Percentiles rank a stretch among this genome's conserved stretches.
Conservation (phyloP, 1,139 yeast genomes). For the Petasospora rhodanensis region DNA sequence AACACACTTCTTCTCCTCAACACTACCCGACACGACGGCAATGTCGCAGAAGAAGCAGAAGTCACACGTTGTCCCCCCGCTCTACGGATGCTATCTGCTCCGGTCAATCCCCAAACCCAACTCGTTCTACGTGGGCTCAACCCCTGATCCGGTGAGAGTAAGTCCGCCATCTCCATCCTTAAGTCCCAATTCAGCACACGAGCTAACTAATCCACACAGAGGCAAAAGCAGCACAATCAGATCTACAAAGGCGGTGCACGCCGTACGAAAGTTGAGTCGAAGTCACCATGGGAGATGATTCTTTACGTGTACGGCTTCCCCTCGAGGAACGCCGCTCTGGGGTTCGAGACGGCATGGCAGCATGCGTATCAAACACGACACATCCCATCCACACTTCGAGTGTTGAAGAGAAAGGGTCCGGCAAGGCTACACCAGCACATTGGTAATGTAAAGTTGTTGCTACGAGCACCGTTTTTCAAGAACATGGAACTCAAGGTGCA, state of each 20-base stretch:
- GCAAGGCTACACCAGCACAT: conserved; percentile 41
- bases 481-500: conserved; percentile 38
- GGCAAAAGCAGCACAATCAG: conserved; percentile 79
- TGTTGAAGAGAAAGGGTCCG: conserved; percentile 29
- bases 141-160: conserved; percentile 17
- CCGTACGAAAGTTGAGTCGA: conserved; percentile 49
- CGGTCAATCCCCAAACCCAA: conserved; percentile 15
- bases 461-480: conserved; percentile 38
- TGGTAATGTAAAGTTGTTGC: conserved; percentile 46
- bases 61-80: conserved; percentile 10
- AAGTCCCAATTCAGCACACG: background rate
- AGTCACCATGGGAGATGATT: conserved; percentile 72
- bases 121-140: conserved; percentile 18
- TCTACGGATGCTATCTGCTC: conserved; percentile 15
- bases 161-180: too few species aligned
- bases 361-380: conserved; percentile 65
- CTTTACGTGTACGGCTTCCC: conserved; percentile 67
- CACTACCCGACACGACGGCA: background rate
- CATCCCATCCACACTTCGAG: conserved; percentile 33
- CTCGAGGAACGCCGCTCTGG: conserved; percentile 63
- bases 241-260: conserved; percentile 65
- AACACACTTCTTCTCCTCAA: too few species aligned
- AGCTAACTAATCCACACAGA: conserved; percentile 13
- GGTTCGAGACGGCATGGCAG: conserved; percentile 74
- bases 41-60: conserved; percentile 1